Evolutionary conservation across 257 asterid species (phyloP).

Genomic region (Salvia splendens): DNA sequence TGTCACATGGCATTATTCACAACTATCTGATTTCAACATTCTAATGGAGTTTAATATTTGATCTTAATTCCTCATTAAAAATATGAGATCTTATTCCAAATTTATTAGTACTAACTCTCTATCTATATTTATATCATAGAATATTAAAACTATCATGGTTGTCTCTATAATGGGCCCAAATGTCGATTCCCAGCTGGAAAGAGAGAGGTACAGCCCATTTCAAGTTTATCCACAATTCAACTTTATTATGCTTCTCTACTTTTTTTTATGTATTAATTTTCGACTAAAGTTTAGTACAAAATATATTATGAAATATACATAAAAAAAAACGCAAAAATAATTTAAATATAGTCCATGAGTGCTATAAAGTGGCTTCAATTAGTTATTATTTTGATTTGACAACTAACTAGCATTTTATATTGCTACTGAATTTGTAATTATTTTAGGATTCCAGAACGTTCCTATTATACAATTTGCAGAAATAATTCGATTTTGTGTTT

Average conservation of each 20-base stretch:
- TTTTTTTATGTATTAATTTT: neutral
- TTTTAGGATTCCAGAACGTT: neutral
- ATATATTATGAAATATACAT: neutral
- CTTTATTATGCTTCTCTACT: neutral
- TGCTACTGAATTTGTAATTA: neutral
- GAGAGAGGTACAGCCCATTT: conserved; percentile 38
- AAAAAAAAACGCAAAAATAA: neutral
- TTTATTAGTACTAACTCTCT: no score
- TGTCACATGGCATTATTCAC: no score
- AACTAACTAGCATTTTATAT: neutral
- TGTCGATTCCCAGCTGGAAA: conserved; percentile 40
- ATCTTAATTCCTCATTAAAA: no score
- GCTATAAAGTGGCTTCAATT: neutral
- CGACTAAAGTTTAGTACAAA: neutral
- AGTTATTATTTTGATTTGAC: neutral
- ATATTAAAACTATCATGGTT: neutral
- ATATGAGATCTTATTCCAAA: no score
- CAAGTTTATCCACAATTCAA: conserved; percentile 34
- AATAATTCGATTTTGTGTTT: neutral
- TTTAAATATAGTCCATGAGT: neutral
- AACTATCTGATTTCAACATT: no score
- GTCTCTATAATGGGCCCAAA: conserved; percentile 22
- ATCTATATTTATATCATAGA: no score
- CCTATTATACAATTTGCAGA: neutral
- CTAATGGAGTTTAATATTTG: no score